These are phyloP conservation scores for Fusarium fracticaudum DNA, from an alignment of 2,329 filamentous ascomycete genomes.

Conservation along the genomic window DNA sequence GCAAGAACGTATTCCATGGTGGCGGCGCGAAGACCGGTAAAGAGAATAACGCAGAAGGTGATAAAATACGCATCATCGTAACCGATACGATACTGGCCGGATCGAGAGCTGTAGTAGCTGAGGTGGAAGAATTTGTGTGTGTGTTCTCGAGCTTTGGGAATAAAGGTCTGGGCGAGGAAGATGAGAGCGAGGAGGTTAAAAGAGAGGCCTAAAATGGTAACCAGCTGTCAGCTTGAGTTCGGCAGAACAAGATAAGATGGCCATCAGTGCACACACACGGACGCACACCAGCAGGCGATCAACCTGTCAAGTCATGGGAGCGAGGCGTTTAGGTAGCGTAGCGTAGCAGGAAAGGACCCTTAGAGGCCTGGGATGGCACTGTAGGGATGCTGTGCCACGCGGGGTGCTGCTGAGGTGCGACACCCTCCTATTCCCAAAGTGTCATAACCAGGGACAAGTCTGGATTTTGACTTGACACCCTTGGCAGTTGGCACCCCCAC, in stretches of 20 bases:
- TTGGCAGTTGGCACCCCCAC: constrained; percentile 12
- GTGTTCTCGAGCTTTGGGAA: constrained; percentile 80
- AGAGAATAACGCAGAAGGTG: constrained; percentile 80
- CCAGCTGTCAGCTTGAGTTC: constrained; percentile 38
- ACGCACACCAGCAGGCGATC: constrained; percentile 10
- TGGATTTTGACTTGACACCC: constrained; percentile 21
- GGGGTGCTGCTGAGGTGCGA: constrained; percentile 33
- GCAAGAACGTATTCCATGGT: constrained; percentile 88
- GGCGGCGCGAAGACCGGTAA: constrained; percentile 85
- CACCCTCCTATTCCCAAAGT: constrained; percentile 16
- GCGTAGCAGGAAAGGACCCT: constrained; percentile 21
- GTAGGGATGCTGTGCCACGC: constrained; percentile 38
- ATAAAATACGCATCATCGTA: constrained; percentile 85
- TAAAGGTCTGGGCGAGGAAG: constrained; percentile 81
- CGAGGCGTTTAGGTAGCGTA: constrained; percentile 23
- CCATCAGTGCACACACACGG: constrained; percentile 14
- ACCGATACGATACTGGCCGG: constrained; percentile 78
- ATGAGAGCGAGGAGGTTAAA: constrained; percentile 87
- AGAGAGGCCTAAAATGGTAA: constrained; percentile 69
- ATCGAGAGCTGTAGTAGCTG: constrained; percentile 79
- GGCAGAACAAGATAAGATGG: not conserved
- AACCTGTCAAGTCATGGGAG: constrained; percentile 27
- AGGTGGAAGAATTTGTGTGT: constrained; percentile 91
- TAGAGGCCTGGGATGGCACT: constrained; percentile 15
- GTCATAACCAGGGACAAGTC: constrained; percentile 12